Percentiles rank a stretch among this genome's conserved stretches.
phyloP scores from a whole-genome alignment of 768 basidiomycete genomes.

The Ramaria sp. region DNA sequence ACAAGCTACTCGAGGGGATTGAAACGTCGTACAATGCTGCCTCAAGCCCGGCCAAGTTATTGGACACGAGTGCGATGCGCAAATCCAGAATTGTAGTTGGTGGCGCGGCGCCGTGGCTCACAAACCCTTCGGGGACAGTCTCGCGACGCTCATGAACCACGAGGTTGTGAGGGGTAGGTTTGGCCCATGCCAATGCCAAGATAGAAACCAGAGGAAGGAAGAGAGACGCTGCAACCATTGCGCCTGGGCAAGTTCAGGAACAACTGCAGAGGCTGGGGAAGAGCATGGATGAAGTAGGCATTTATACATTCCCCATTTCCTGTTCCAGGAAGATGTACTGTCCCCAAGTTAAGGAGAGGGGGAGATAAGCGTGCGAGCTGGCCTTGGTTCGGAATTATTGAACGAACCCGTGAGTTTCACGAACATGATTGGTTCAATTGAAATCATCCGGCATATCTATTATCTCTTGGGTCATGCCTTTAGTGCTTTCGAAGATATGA shows the following conservation, averaged over 20 bases:
- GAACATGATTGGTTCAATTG: too few species aligned
- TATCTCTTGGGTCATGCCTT: too few species aligned
- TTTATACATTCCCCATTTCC: too few species aligned
- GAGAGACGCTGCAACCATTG: conserved; percentile 3
- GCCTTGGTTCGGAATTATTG: too few species aligned
- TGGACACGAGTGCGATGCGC: conserved; percentile 26
- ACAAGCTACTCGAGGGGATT: conserved; percentile 24
- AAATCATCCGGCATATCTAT: too few species aligned
- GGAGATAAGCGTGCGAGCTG: too few species aligned
- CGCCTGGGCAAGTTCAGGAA: background rate
- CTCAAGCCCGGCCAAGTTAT: conserved; percentile 26
- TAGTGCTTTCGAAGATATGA: too few species aligned
- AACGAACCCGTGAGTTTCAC: too few species aligned
- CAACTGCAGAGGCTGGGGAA: background rate
- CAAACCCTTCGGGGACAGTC: conserved; percentile 20
- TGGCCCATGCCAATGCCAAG: background rate
- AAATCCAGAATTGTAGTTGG: conserved; percentile 23
- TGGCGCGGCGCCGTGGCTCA: conserved; percentile 19
- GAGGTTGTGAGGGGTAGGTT: background rate
- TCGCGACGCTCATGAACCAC: conserved; percentile 21
- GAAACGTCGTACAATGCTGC: conserved; percentile 26
- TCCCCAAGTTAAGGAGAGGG: too few species aligned
- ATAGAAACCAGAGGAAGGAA: conserved; percentile 4
- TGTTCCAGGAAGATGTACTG: too few species aligned
- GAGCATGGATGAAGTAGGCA: too few species aligned